Percentiles rank a stretch among this genome's conserved stretches.
Evolutionary conservation across 768 basidiomycete genomes (phyloP).

Genomic region (Psilocybe cubensis): DNA sequence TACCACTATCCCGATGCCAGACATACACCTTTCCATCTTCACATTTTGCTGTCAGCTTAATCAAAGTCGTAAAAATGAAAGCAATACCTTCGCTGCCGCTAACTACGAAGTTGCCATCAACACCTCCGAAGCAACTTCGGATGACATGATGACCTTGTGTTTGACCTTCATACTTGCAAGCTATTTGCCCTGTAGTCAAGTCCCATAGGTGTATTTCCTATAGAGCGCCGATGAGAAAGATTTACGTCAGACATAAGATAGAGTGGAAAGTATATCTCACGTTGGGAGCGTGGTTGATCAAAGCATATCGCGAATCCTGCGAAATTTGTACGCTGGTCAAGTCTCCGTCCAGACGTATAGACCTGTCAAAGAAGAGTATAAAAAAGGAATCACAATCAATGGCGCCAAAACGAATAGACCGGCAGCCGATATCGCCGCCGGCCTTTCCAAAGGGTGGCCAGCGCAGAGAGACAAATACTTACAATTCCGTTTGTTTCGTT

Average conservation of each 20-base stretch:
- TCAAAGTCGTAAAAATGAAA: background rate
- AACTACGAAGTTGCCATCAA: slow-evolving; percentile 85
- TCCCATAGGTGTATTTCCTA: slow-evolving; percentile 94
- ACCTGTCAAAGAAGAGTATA: slow-evolving; percentile 43
- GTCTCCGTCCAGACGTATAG: slow-evolving; percentile 73
- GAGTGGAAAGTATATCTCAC: slow-evolving; percentile 47
- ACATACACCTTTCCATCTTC: slow-evolving; percentile 93
- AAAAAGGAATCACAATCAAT: slow-evolving; percentile 6
- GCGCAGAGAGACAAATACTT: slow-evolving; percentile 32
- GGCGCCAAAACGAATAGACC: slow-evolving; percentile 5
- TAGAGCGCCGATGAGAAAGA: slow-evolving; percentile 12
- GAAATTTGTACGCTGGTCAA: slow-evolving; percentile 89
- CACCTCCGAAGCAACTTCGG: slow-evolving; percentile 92
- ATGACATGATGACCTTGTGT: slow-evolving; percentile 84
- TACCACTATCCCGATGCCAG: slow-evolving; percentile 89
- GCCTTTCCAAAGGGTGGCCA: slow-evolving; percentile 1
- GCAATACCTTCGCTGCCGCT: slow-evolving; percentile 88
- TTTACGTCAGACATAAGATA: slow-evolving; percentile 12
- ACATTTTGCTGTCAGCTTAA: slow-evolving; percentile 4
- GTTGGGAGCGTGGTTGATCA: slow-evolving; percentile 88
- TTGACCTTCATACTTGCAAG: slow-evolving; percentile 87
- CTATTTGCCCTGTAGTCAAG: slow-evolving; percentile 66
- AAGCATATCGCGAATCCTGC: slow-evolving; percentile 81
- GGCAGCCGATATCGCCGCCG: slow-evolving; percentile 11
- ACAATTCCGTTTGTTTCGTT: slow-evolving; percentile 72